phyloP scores from a whole-genome alignment of 140 eudicot species.

The Oenanthe javanica region DNA sequence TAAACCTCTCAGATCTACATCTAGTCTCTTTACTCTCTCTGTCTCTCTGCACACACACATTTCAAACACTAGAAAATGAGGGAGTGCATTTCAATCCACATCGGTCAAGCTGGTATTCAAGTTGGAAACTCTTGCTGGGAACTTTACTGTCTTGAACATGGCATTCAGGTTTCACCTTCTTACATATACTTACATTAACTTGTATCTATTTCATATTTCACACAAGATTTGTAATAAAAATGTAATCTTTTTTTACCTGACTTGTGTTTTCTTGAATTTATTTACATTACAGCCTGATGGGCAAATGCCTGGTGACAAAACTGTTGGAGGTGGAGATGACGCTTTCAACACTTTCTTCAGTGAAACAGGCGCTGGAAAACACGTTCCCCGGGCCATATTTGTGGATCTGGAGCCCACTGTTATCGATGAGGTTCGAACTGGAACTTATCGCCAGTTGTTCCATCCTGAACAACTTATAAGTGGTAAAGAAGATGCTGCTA shows the following conservation, averaged over 20 bases:
- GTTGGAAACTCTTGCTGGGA: slow-evolving; percentile 6
- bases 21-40: neutral
- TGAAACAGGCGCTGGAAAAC: slow-evolving; percentile 1
- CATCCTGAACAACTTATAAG: slow-evolving; percentile 4
- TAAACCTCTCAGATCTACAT: neutral
- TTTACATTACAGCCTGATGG: neutral
- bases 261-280: neutral
- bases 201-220: no score
- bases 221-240: neutral
- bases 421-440: neutral
- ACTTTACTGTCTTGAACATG: neutral
- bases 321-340: slow-evolving; percentile 3
- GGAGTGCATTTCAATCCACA: slow-evolving; percentile 6
- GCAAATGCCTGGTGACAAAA: no score
- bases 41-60: no score
- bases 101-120: slow-evolving; percentile 3
- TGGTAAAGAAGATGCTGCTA: slow-evolving; percentile 9
- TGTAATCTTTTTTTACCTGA: neutral
- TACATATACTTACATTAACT: neutral
- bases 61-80: neutral
- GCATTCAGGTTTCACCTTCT: neutral
- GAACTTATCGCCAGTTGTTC: neutral
- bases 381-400: neutral
- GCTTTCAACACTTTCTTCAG: slow-evolving; percentile 2
- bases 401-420: neutral